Percentiles rank a stretch among this genome's conserved stretches.
Evolutionary conservation across 2,329 filamentous ascomycete genomes (phyloP).

Genomic region (Metarhizium rileyi): DNA sequence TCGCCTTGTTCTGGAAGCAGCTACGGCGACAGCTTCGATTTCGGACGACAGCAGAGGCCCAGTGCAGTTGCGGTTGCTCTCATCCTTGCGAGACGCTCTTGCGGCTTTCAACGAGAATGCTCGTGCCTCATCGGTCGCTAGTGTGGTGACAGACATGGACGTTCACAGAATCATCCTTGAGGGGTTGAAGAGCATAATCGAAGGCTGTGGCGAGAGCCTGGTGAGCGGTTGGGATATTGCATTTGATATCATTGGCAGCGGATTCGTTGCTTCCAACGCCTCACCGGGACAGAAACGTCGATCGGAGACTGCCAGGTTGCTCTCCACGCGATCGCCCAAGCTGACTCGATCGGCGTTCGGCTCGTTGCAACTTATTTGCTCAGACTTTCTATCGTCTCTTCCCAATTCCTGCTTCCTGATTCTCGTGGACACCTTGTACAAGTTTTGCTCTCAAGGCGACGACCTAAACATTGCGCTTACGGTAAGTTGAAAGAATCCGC

Average conservation of each 20-base stretch:
- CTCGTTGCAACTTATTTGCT: slow-evolving; percentile 85
- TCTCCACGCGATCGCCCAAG: slow-evolving; percentile 54
- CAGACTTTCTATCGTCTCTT: slow-evolving; percentile 75
- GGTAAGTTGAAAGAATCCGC: slow-evolving; percentile 33
- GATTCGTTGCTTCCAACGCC: slow-evolving; percentile 48
- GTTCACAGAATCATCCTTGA: slow-evolving; percentile 75
- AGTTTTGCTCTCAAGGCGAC: slow-evolving; percentile 80
- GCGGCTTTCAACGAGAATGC: slow-evolving; percentile 41
- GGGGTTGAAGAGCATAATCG: slow-evolving; percentile 70
- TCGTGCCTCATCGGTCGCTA: slow-evolving; percentile 44
- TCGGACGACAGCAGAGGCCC: slow-evolving; percentile 40
- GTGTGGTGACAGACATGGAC: slow-evolving; percentile 59
- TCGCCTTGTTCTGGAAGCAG: slow-evolving; percentile 46
- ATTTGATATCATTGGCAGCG: slow-evolving; percentile 75
- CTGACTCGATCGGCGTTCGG: slow-evolving; percentile 81
- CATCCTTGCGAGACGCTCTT: slow-evolving; percentile 54
- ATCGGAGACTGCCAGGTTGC: slow-evolving; percentile 18
- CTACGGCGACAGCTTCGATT: slow-evolving; percentile 43
- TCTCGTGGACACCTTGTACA: slow-evolving; percentile 78
- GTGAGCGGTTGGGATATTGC: slow-evolving; percentile 76
- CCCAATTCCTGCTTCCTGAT: slow-evolving; percentile 63
- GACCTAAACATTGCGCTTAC: slow-evolving; percentile 94
- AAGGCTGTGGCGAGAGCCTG: slow-evolving; percentile 79
- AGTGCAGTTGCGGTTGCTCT: slow-evolving; percentile 64
- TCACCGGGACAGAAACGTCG: slow-evolving; percentile 24